Conservation (phyloP, 2,329 filamentous ascomycete genomes). For the Penicillium corylophilum region DNA sequence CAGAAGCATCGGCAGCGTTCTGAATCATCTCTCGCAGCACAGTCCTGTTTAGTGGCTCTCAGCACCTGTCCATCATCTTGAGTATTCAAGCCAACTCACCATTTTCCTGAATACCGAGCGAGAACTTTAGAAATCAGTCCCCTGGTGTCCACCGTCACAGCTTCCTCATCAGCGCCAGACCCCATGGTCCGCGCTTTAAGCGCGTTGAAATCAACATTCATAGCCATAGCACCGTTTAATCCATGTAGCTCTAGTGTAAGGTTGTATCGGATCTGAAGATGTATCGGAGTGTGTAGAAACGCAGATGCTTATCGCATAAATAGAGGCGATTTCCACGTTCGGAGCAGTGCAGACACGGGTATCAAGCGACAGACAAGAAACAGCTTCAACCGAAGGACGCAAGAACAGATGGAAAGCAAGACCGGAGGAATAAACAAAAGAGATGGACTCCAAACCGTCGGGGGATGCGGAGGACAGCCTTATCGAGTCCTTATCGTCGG, state of each 20-base stretch:
- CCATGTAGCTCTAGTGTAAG: neutral
- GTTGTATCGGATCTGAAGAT: neutral
- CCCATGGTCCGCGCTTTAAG: slow-evolving; percentile 84
- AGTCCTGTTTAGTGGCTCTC: slow-evolving; percentile 41
- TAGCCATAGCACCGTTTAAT: slow-evolving; percentile 57
- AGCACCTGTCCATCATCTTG: slow-evolving; percentile 8
- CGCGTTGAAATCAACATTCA: slow-evolving; percentile 63
- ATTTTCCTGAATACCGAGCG: slow-evolving; percentile 93
- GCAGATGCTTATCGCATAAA: slow-evolving; percentile 2
- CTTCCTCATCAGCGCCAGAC: slow-evolving; percentile 87
- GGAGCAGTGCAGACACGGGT: neutral
- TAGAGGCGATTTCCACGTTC: neutral
- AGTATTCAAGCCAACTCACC: slow-evolving; percentile 56
- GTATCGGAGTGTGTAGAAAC: slow-evolving; percentile 2
- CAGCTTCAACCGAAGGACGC: neutral
- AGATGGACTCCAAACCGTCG: slow-evolving; percentile 5
- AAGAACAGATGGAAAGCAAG: neutral
- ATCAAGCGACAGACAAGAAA: neutral
- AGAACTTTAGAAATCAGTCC: slow-evolving; percentile 97
- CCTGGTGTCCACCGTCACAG: slow-evolving; percentile 95
- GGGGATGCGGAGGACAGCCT: slow-evolving; percentile 18
- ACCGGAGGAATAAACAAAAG: neutral
- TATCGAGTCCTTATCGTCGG: slow-evolving; percentile 22
- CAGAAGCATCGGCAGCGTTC: slow-evolving; percentile 96
- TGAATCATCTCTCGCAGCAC: slow-evolving; percentile 90